Percentiles rank a stretch among this genome's conserved stretches.
Evolutionary conservation across 2,329 filamentous ascomycete genomes (phyloP).

Genomic region (Xylaria sp.): DNA sequence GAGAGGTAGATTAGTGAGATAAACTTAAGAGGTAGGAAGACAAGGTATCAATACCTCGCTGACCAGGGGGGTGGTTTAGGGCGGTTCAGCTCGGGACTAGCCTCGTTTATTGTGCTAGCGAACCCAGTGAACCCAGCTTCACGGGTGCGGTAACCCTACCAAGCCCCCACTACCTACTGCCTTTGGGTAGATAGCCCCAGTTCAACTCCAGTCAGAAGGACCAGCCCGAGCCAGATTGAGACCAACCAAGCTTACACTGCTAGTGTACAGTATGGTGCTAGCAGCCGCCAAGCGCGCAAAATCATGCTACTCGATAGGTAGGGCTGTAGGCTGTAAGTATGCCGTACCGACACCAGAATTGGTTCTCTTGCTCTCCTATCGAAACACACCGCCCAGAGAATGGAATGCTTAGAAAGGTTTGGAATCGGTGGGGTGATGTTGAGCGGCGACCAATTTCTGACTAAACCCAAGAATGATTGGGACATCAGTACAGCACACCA

Average conservation of each 20-base stretch:
- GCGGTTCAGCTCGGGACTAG: constrained; percentile 35
- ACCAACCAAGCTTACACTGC: constrained; percentile 6
- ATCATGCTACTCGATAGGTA: constrained; percentile 6
- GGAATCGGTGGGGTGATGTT: not conserved
- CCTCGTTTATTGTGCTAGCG: constrained; percentile 21
- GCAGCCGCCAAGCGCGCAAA: constrained; percentile 24
- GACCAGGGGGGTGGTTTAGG: constrained; percentile 14
- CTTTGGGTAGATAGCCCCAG: not conserved
- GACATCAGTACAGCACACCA: not conserved
- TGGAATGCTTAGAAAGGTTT: not conserved
- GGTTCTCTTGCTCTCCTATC: not conserved
- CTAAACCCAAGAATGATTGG: not conserved
- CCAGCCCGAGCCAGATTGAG: constrained; percentile 5
- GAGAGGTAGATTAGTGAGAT: not conserved
- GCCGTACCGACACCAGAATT: not conserved
- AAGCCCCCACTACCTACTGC: not conserved
- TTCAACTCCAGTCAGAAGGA: not conserved
- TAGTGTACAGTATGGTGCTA: not conserved
- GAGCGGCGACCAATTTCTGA: not conserved
- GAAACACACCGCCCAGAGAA: not conserved
- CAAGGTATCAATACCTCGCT: constrained; percentile 2
- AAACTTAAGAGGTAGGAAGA: not conserved
- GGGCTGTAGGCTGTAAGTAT: constrained; percentile 3
- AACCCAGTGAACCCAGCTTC: constrained; percentile 28
- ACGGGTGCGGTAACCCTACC: constrained; percentile 14